These are phyloP conservation scores for Lophium mytilinum DNA, from an alignment of 495 filamentous ascomycete species.

Conservation along the genomic window DNA sequence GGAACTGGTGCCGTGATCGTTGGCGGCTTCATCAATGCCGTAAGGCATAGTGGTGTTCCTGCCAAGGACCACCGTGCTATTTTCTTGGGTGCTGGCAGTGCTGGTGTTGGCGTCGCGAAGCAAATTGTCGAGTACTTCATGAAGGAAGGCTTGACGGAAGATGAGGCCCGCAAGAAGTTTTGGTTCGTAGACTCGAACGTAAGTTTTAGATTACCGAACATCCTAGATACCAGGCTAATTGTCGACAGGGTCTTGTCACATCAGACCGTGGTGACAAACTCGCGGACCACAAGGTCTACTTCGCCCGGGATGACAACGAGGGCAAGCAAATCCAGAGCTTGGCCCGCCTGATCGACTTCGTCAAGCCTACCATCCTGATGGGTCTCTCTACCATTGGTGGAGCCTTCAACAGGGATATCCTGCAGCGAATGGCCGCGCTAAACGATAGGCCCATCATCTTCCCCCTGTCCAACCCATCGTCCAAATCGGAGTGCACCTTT, in stretches of 20 bases:
- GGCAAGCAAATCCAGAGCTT: slow-evolving; percentile 85
- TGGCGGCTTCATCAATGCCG: slow-evolving; percentile 88
- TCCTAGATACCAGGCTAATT: neutral
- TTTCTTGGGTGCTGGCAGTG: slow-evolving; percentile 92
- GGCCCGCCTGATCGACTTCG: slow-evolving; percentile 84
- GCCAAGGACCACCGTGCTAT: slow-evolving; percentile 87
- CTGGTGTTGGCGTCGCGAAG: slow-evolving; percentile 93
- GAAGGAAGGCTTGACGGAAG: slow-evolving; percentile 84
- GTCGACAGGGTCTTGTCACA: slow-evolving; percentile 71
- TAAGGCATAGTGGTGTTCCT: slow-evolving; percentile 78
- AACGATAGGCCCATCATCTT: slow-evolving; percentile 82
- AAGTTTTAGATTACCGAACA: neutral
- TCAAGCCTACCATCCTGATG: slow-evolving; percentile 89
- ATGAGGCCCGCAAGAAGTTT: slow-evolving; percentile 83
- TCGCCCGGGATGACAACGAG: slow-evolving; percentile 85
- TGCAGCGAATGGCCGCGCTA: slow-evolving; percentile 75
- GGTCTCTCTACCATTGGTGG: slow-evolving; percentile 91
- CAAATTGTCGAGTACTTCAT: slow-evolving; percentile 96
- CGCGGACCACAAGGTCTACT: slow-evolving; percentile 96
- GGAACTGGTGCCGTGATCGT: slow-evolving; percentile 95
- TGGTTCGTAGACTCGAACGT: slow-evolving; percentile 87
- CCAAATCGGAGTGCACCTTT: slow-evolving; percentile 95
- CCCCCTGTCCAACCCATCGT: slow-evolving; percentile 87
- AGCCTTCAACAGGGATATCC: slow-evolving; percentile 81
- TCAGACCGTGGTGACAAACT: slow-evolving; percentile 88